Base-by-base conservation (phyloP, 495 filamentous ascomycete species). In the Tuber borchii region DNA sequence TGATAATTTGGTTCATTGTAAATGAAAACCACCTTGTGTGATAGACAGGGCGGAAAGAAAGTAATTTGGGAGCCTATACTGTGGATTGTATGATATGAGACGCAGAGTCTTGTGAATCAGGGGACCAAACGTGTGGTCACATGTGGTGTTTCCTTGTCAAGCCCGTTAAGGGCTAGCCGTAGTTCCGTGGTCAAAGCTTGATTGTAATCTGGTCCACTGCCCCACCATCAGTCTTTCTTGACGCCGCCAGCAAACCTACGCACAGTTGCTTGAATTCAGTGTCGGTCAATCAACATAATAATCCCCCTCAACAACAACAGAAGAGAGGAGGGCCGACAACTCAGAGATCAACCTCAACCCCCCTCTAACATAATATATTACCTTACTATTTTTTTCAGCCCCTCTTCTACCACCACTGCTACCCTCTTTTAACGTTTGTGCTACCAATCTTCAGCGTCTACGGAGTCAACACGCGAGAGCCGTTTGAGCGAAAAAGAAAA, bases 221-320 rank as follows among this genome's bases (percentile, higher is more conserved):
- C 76, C 78, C 78, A 79, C 78, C 78, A 79, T 71, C 77, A 79
- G 69, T 79, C 79, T 79, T 79, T 74, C 78, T 34, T 74, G 75
- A 74, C 61, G 70, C 78, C 75, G 73, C 73, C 51, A 69, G 75
- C 76, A 79, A 65, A 17, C 56, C 26, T 5, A 16, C 45, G 14
- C 3, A 65, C 4, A 34, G 1, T 65, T 65, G 56, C 56, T 65
- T 34, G 56, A 34, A 34, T 14, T 34, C 26, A 16, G 56, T 65
- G 16, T 31, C 56, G 5, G 56, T 65, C 56, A 31, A 34, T 34
- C 56, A 65, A 34, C 56, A 65, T 34, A 65, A 8, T 12, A 65
- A 31, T 61, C 56, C 14, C 26, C 26, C 56, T 34, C 26, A 14
- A 65, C 56, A 61, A 2, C 56, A 61, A 61, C 56, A 61, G n/a